Percentiles rank a stretch among this genome's conserved stretches.
These are phyloP conservation scores for Botrytis byssoidea DNA, from an alignment of 2,329 filamentous ascomycete genomes.

Conservation along the genomic window DNA sequence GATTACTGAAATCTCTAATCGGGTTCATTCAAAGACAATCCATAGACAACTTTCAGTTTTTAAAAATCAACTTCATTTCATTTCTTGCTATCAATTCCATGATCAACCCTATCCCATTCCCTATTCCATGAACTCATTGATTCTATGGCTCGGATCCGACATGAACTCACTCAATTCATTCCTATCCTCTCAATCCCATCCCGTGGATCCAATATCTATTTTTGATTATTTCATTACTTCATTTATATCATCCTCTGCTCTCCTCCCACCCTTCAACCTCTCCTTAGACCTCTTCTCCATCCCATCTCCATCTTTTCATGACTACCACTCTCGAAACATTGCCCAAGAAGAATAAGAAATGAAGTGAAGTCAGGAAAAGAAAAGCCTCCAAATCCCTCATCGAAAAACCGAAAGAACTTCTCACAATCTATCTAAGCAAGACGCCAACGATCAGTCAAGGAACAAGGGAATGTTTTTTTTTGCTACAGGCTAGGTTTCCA, in stretches of 20 bases:
- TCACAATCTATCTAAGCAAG: constrained; percentile 22
- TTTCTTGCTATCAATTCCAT: background rate
- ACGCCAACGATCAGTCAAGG: constrained; percentile 20
- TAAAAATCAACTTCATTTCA: constrained; percentile 5
- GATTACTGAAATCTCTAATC: background rate
- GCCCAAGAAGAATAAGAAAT: background rate
- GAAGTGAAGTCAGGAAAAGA: constrained; percentile 4
- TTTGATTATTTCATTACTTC: background rate
- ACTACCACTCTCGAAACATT: background rate
- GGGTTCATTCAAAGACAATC: background rate
- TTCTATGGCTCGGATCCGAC: background rate
- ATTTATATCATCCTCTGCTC: background rate
- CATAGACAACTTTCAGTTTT: background rate
- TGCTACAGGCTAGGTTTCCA: background rate
- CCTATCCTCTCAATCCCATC: background rate
- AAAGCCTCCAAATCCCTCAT: background rate
- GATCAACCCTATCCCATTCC: background rate
- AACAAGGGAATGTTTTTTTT: background rate
- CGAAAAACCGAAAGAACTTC: constrained; percentile 14
- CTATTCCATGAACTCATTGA: background rate
- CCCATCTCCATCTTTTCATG: too few relatives aligned
- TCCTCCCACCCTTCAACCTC: background rate
- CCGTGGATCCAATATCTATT: constrained; percentile 13
- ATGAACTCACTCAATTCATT: background rate
- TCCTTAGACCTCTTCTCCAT: background rate